phyloP scores from a whole-genome alignment of 1,284 basidiomycete genomes.

The Takashimella tepidaria region DNA sequence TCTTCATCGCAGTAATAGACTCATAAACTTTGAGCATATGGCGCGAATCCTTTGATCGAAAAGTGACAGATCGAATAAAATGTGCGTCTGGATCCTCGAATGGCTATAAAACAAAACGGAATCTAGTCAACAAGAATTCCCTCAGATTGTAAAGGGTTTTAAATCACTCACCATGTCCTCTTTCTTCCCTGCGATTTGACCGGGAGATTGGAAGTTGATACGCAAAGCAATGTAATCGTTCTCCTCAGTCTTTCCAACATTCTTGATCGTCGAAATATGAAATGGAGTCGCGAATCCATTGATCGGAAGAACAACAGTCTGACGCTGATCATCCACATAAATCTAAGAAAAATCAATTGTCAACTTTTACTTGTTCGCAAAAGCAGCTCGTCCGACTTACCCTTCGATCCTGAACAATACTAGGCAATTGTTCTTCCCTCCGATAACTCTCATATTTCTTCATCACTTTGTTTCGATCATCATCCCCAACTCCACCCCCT shows the following conservation, averaged over 20 bases:
- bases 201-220: conserved; percentile 98
- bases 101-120: conserved; percentile 60
- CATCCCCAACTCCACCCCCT: conserved; percentile 61
- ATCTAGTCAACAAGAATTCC: too few species aligned
- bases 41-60: conserved; percentile 81
- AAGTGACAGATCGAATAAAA: conserved; percentile 92
- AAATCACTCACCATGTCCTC: conserved; percentile 73
- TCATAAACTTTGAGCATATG: conserved; percentile 86
- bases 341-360: too few species aligned
- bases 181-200: conserved; percentile 96
- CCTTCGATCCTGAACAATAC: conserved; percentile 66
- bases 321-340: conserved; percentile 81
- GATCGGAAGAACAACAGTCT: conserved; percentile 86
- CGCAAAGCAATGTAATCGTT: conserved; percentile 90
- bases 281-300: conserved; percentile 95
- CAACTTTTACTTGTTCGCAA: too few species aligned
- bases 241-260: conserved; percentile 95
- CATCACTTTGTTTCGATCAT: conserved; percentile 68
- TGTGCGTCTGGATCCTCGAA: conserved; percentile 97
- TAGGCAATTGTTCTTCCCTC: conserved; percentile 82
- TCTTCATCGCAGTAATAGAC: conserved; percentile 92
- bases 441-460: conserved; percentile 97
- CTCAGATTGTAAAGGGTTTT: too few species aligned
- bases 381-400: too few species aligned
- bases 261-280: conserved; percentile 98